Evolutionary conservation across 495 filamentous ascomycete genomes (phyloP).

Genomic region (Penicillium parvum): DNA sequence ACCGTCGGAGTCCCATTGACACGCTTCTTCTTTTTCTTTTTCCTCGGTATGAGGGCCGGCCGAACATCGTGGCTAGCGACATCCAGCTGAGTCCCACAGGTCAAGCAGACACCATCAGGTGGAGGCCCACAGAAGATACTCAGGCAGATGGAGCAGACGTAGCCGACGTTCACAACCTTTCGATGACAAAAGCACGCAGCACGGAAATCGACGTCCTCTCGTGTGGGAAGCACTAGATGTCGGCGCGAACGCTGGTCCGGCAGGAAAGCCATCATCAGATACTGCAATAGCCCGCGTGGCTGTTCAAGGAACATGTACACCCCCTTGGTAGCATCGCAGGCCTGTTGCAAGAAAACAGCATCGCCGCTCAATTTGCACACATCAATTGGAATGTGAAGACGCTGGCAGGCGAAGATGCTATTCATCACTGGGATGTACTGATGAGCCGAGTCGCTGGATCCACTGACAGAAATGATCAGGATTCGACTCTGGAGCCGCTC

Average conservation of each 20-base stretch:
- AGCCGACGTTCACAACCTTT: constrained; percentile 84
- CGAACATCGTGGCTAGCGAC: constrained; percentile 68
- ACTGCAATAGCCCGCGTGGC: constrained; percentile 72
- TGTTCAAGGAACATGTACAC: constrained; percentile 71
- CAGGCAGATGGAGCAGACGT: constrained; percentile 91
- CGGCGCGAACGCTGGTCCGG: constrained; percentile 64
- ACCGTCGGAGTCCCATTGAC: constrained; percentile 39
- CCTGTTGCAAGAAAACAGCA: constrained; percentile 92
- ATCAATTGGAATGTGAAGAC: constrained; percentile 81
- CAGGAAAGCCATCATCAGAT: constrained; percentile 93
- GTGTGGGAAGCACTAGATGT: constrained; percentile 67
- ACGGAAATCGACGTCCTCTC: constrained; percentile 89
- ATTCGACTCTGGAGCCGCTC: constrained; percentile 73
- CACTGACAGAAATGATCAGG: constrained; percentile 77
- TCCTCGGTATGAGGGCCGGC: constrained; percentile 67
- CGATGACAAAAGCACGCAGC: constrained; percentile 97
- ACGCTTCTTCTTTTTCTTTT: constrained; percentile 70
- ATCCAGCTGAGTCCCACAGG: constrained; percentile 82
- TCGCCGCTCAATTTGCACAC: constrained; percentile 80
- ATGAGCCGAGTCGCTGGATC: constrained; percentile 74
- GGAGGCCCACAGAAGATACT: constrained; percentile 73
- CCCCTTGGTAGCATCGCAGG: constrained; percentile 82
- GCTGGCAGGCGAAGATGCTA: constrained; percentile 86
- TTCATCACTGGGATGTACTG: constrained; percentile 99
- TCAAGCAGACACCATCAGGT: constrained; percentile 69